A percentile compares a stretch with the other conserved stretches of the same genome.
Evolutionary conservation across 805 yeast genomes (phyloP).

Genomic region (Cyberlindnera euphorbiiphila): DNA sequence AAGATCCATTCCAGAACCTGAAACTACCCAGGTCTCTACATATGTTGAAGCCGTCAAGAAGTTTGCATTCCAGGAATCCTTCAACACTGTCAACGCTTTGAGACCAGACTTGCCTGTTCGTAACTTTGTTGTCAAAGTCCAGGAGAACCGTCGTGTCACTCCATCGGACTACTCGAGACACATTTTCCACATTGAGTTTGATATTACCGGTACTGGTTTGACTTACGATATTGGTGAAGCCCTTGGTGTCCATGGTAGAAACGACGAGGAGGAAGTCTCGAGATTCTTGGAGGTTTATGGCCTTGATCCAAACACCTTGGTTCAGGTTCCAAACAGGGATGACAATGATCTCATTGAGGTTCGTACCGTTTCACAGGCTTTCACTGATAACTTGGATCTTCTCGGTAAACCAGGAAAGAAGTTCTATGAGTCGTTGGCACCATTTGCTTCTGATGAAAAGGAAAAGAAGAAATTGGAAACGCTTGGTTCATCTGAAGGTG

Average conservation of each 20-base stretch:
- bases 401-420: constrained; percentile 96
- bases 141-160: constrained; percentile 88
- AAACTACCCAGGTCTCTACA: constrained; percentile 39
- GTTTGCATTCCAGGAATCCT: constrained; percentile 81
- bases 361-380: constrained; percentile 78
- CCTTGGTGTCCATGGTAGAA: constrained; percentile 90
- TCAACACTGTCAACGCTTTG: constrained; percentile 47
- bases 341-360: constrained; percentile 54
- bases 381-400: constrained; percentile 77
- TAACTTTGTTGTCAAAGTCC: constrained; percentile 83
- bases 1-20: constrained; percentile 38
- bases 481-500: constrained; percentile 76
- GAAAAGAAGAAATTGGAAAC: constrained; percentile 60
- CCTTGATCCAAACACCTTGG: constrained; percentile 60
- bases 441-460: constrained; percentile 62
- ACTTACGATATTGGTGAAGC: constrained; percentile 96
- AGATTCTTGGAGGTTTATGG: constrained; percentile 71
- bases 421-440: constrained; percentile 80
- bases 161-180: constrained; percentile 88
- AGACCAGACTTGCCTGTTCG: constrained; percentile 89
- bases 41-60: constrained; percentile 59
- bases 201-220: constrained; percentile 83
- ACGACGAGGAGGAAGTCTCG: constrained; percentile 59
- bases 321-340: constrained; percentile 70
- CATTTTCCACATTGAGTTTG: constrained; percentile 95